These are phyloP conservation scores for Cichorium intybus DNA, from an alignment of 140 eudicot species.

Conservation along the genomic window DNA sequence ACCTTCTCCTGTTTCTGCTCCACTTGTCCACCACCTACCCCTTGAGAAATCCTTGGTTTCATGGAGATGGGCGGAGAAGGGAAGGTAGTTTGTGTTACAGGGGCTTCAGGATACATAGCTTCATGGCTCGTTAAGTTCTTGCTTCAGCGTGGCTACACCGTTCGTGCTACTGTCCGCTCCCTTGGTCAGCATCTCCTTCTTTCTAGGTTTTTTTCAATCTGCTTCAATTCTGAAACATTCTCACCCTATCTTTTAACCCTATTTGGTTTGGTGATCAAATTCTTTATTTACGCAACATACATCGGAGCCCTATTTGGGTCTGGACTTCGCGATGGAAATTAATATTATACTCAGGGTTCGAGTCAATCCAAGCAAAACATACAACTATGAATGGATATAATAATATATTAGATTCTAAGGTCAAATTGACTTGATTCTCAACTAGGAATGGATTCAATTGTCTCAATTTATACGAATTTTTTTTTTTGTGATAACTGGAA, in stretches of 20 bases:
- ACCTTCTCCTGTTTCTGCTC: background rate
- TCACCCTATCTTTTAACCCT: no score
- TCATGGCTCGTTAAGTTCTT: slow-evolving; percentile 44
- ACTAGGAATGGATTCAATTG: background rate
- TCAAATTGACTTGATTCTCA: background rate
- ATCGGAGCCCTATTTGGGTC: background rate
- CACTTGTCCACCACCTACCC: background rate
- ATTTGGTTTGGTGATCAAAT: no score
- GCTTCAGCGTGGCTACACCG: slow-evolving; percentile 46
- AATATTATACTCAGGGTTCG: background rate
- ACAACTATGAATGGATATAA: no score
- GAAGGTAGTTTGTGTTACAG: slow-evolving; percentile 51
- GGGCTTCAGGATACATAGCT: slow-evolving; percentile 50
- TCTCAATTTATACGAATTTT: background rate
- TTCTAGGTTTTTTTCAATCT: background rate
- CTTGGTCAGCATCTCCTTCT: slow-evolving; percentile 31
- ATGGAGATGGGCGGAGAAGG: slow-evolving; percentile 28
- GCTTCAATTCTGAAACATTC: background rate
- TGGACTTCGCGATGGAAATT: no score
- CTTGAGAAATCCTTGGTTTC: background rate
- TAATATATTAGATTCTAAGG: no score
- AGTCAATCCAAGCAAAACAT: no score
- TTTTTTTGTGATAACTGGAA: background rate
- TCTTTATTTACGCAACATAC: background rate
- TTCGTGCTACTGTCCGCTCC: slow-evolving; percentile 46